These are phyloP conservation scores for Epichloe aotearoae DNA, from an alignment of 2,329 filamentous ascomycete genomes.

Conservation along the genomic window DNA sequence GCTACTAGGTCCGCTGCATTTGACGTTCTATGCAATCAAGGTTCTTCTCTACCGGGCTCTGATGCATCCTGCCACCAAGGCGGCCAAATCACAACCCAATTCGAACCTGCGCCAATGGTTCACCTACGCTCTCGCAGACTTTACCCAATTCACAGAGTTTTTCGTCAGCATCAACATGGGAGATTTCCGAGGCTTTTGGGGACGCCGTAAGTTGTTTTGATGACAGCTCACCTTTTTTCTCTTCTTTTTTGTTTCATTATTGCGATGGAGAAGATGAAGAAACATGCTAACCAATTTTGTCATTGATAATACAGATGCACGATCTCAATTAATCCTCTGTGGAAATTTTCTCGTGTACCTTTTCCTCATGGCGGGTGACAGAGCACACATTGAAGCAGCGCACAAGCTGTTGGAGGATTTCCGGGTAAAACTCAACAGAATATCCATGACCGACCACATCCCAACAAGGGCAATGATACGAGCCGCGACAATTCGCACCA, in stretches of 20 bases:
- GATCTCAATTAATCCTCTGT: constrained; percentile 32
- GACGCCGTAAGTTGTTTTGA: constrained; percentile 23
- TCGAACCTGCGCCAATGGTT: constrained; percentile 25
- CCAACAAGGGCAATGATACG: constrained; percentile 20
- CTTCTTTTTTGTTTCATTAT: neutral
- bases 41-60: constrained; percentile 29
- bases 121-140: constrained; percentile 19
- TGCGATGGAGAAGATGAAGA: neutral
- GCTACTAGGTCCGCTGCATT: constrained; percentile 23
- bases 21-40: constrained; percentile 28
- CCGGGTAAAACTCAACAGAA: constrained; percentile 22
- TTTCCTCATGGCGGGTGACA: constrained; percentile 28
- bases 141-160: constrained; percentile 24
- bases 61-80: constrained; percentile 31
- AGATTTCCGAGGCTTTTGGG: constrained; percentile 30
- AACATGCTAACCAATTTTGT: neutral
- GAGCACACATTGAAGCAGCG: constrained; percentile 19
- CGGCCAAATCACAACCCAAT: constrained; percentile 22
- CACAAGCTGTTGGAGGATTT: constrained; percentile 24
- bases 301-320: constrained; percentile 12
- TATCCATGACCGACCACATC: constrained; percentile 18
- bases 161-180: constrained; percentile 22
- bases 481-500: constrained; percentile 23
- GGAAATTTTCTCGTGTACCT: constrained; percentile 36
- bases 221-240: neutral